These are phyloP conservation scores for Fusarium succisae DNA, from an alignment of 2,329 filamentous ascomycete genomes.

Conservation along the genomic window DNA sequence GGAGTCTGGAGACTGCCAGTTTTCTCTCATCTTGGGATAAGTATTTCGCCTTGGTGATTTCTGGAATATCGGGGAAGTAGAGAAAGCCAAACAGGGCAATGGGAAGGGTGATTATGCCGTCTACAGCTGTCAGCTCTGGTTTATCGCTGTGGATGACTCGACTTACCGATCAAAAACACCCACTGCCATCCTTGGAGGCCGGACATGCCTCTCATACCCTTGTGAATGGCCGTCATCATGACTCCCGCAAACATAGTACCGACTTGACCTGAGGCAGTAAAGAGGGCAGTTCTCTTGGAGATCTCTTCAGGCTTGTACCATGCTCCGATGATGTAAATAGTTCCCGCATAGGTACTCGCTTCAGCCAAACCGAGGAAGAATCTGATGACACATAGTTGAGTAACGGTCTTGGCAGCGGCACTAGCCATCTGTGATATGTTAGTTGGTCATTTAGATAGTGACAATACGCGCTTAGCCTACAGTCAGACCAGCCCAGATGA, in stretches of 20 bases:
- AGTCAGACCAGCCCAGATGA: conserved; percentile 68
- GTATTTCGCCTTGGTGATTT: conserved; percentile 48
- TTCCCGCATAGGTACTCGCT: conserved; percentile 43
- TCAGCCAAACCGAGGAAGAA: conserved; percentile 44
- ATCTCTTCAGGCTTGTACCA: conserved; percentile 68
- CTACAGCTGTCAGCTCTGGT: background rate
- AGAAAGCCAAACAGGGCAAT: conserved; percentile 37
- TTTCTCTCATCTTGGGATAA: conserved; percentile 46
- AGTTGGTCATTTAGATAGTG: fast-evolving
- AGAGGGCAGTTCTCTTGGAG: conserved; percentile 67
- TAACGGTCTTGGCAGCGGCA: conserved; percentile 43
- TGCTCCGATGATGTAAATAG: conserved; percentile 50
- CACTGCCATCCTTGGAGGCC: conserved; percentile 60
- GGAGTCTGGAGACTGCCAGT: conserved; percentile 43
- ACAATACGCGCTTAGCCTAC: conserved; percentile 43
- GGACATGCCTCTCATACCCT: conserved; percentile 49
- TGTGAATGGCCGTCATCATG: conserved; percentile 58
- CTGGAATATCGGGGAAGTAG: conserved; percentile 43
- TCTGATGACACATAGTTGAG: conserved; percentile 42
- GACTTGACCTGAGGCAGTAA: conserved; percentile 64
- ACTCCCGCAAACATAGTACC: conserved; percentile 68
- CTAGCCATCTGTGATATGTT: conserved; percentile 37
- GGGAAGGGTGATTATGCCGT: conserved; percentile 38
- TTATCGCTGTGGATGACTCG: fast-evolving
- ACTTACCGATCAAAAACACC: conserved; percentile 44